phyloP scores from a whole-genome alignment of 257 asterid genomes.

The Rhazya stricta region DNA sequence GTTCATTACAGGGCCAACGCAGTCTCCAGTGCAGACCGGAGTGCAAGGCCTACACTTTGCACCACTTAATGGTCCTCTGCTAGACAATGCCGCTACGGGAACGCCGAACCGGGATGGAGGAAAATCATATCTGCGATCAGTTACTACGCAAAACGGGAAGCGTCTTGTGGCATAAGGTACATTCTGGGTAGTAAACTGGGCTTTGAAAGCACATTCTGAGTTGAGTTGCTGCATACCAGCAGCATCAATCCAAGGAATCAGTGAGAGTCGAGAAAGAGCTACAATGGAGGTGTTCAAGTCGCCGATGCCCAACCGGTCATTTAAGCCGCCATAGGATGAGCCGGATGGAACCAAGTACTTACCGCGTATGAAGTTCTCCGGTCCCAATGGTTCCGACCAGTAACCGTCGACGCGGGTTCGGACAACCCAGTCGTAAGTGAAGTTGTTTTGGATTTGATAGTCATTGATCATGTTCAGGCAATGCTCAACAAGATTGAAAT shows the following conservation, averaged over 20 bases:
- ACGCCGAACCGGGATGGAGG: conserved; percentile 70
- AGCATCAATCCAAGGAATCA: conserved; percentile 55
- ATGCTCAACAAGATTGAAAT: conserved; percentile 81
- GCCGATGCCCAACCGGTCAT: conserved; percentile 87
- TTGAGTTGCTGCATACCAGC: conserved; percentile 61
- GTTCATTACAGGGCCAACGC: conserved; percentile 60
- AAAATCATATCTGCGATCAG: conserved; percentile 59
- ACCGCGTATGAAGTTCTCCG: conserved; percentile 61
- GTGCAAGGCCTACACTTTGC: conserved; percentile 88
- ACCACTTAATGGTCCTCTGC: conserved; percentile 76
- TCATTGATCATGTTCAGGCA: conserved; percentile 64
- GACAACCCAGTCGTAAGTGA: conserved; percentile 85
- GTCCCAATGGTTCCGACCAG: conserved; percentile 61
- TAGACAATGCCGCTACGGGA: conserved; percentile 75
- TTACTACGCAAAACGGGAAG: conserved; percentile 69
- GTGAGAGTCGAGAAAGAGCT: conserved; percentile 82
- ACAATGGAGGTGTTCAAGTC: conserved; percentile 65
- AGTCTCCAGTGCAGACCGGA: conserved; percentile 52
- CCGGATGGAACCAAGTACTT: conserved; percentile 73
- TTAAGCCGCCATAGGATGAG: conserved; percentile 77
- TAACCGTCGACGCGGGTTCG: conserved; percentile 88
- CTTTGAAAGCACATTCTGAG: conserved; percentile 80
- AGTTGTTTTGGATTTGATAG: conserved; percentile 57
- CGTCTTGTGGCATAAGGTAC: conserved; percentile 38
- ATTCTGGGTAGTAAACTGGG: conserved; percentile 56